A percentile compares a stretch with the other conserved stretches of the same genome.
phyloP scores from a whole-genome alignment of 768 basidiomycete species.

The Panellus pusillus region DNA sequence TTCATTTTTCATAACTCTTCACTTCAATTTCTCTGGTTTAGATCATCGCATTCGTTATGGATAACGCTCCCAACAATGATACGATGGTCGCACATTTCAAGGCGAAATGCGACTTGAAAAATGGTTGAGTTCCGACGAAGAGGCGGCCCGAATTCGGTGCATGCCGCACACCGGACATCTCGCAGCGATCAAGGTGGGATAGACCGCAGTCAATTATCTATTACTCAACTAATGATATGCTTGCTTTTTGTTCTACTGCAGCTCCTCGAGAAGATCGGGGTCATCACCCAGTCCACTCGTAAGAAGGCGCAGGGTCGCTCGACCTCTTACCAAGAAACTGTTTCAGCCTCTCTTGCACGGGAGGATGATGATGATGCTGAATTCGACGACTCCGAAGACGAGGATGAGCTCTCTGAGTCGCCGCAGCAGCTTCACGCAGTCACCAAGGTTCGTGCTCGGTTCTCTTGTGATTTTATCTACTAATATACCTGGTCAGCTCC shows the following conservation, averaged over 20 bases:
- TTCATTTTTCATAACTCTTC: not conserved
- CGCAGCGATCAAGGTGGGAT: constrained; percentile 25
- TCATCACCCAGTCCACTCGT: constrained; percentile 8
- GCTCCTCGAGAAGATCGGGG: constrained; percentile 30
- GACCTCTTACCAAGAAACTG: constrained; percentile 15
- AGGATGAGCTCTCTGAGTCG: not conserved
- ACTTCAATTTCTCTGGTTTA: not conserved
- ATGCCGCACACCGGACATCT: constrained; percentile 30
- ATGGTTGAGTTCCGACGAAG: constrained; percentile 19
- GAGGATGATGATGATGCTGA: constrained; percentile 2
- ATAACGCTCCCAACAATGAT: constrained; percentile 26
- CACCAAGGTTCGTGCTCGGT: not conserved
- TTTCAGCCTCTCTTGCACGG: not conserved
- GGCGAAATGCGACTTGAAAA: not conserved
- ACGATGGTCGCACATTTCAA: constrained; percentile 19
- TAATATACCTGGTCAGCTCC: constrained; percentile 13
- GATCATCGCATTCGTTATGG: constrained; percentile 21
- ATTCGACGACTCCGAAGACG: constrained; percentile 16
- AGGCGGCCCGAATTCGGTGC: constrained; percentile 22
- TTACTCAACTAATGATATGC: no score
- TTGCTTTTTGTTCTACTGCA: constrained; percentile 3
- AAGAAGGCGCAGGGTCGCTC: constrained; percentile 7
- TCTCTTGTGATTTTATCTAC: not conserved
- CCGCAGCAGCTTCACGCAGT: not conserved
- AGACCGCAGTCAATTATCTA: no score